phyloP scores from a whole-genome alignment of 2,329 filamentous ascomycete genomes.

The Ophiocordyceps polyrhachis-furcata region DNA sequence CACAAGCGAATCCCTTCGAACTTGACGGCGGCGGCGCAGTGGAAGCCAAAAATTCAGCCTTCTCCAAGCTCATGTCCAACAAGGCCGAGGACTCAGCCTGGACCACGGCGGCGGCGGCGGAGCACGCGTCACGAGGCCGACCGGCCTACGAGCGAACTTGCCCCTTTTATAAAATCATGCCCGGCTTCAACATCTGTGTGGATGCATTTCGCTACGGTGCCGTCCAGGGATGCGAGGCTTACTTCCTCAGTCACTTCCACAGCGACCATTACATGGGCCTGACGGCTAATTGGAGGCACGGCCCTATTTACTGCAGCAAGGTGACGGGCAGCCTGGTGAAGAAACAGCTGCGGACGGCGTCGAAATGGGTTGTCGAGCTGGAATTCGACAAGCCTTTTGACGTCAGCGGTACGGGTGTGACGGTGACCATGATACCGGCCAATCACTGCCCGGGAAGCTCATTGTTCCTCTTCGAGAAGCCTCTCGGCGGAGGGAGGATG shows the following conservation, averaged over 20 bases:
- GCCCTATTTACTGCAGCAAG: slow-evolving; percentile 89
- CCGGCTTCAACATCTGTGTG: slow-evolving; percentile 79
- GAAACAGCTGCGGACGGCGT: slow-evolving; percentile 68
- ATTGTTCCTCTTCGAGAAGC: slow-evolving; percentile 80
- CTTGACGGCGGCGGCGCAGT: slow-evolving; percentile 17
- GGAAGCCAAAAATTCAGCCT: slow-evolving; percentile 43
- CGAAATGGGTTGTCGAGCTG: slow-evolving; percentile 67
- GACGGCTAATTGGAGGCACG: slow-evolving; percentile 74
- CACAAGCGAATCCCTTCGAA: slow-evolving; percentile 62
- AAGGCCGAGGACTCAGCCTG: slow-evolving; percentile 84
- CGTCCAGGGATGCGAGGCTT: slow-evolving; percentile 78
- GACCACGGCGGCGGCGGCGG: slow-evolving; percentile 67
- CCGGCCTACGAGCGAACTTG: slow-evolving; percentile 79
- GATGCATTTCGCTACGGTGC: slow-evolving; percentile 93
- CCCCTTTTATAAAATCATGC: slow-evolving; percentile 97
- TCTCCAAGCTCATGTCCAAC: slow-evolving; percentile 80
- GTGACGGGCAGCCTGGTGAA: slow-evolving; percentile 81
- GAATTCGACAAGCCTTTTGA: slow-evolving; percentile 69
- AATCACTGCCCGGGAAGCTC: slow-evolving; percentile 96
- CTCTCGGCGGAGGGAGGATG: slow-evolving; percentile 39
- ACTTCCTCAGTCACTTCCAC: slow-evolving; percentile 95
- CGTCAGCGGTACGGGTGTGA: slow-evolving; percentile 64
- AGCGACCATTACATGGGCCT: slow-evolving; percentile 94
- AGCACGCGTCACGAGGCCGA: slow-evolving; percentile 62
- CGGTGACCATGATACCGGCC: slow-evolving; percentile 85